Conservation (phyloP, 176 grass and related monocot species). For the Phragmites australis region DNA sequence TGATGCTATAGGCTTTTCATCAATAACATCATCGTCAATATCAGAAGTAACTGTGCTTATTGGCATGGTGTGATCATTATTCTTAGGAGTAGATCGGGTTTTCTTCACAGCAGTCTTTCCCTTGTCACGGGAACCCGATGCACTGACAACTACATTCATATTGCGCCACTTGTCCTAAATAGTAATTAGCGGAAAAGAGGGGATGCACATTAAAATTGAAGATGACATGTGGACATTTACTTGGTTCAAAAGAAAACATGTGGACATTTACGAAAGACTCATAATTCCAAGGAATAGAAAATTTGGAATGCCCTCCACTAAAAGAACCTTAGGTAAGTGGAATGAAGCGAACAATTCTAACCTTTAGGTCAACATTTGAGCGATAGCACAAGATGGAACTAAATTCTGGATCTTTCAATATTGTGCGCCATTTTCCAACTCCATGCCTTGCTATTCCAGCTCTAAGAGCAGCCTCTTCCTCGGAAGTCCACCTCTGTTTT, state of each 20-base stretch:
- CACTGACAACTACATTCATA: conserved; percentile 49
- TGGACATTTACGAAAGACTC: conserved; percentile 3
- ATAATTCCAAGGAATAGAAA: conserved; percentile 7
- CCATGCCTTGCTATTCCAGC: conserved; percentile 84
- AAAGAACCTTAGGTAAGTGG: conserved; percentile 18
- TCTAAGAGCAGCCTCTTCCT: conserved; percentile 77
- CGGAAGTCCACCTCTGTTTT: conserved; percentile 75
- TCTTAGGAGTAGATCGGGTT: conserved; percentile 28
- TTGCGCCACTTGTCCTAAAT: conserved; percentile 92
- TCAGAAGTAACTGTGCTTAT: conserved; percentile 42
- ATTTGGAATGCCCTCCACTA: neutral
- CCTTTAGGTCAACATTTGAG: conserved; percentile 91
- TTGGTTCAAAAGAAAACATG: conserved; percentile 9
- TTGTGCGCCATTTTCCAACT: conserved; percentile 76
- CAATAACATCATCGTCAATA: conserved; percentile 43
- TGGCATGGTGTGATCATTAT: conserved; percentile 38
- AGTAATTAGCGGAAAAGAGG: conserved; percentile 34
- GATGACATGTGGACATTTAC: conserved; percentile 26
- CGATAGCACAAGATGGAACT: conserved; percentile 47
- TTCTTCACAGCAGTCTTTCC: conserved; percentile 49
- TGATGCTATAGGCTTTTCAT: conserved; percentile 51
- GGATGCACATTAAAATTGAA: neutral
- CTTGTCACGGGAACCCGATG: conserved; percentile 58
- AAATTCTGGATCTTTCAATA: conserved; percentile 76
- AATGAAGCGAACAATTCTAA: conserved; percentile 20